Base-by-base conservation (phyloP, 164 flowering plant species). In the Vitis rotundifolia region DNA sequence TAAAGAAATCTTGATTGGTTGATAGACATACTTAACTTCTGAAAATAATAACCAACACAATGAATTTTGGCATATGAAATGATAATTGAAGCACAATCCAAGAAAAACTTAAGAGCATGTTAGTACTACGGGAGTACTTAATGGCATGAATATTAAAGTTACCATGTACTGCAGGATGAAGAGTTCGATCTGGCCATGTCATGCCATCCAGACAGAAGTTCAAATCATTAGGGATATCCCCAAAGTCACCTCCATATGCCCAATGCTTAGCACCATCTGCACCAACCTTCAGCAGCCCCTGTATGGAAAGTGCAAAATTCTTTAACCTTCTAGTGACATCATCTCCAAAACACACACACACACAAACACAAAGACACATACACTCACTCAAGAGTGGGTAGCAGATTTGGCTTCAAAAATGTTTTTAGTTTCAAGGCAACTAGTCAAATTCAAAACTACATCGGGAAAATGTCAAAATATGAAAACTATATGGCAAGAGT, bases 241-340 rank as follows among this genome's bases (percentile, higher is more conserved):
- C 99, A 79, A 95, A 95, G 80, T 95, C 96, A 68, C 99, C 99
- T 77, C 99, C 99, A 86, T 93, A 95, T 12, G 98, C 99, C 99
- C 99, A 95, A 72, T 82, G 85, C 74, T 90, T 89, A 14, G 14
- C 75, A 53, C 94, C 94, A 81, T 90, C 85, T 8, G 63, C 59
- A 69, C 83, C 79, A 9, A 81, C 89, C 82, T 86, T 92, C 80
- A 90, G 78, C 62, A 95, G 73, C 57, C 82, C 97, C 99, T 94
- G 63, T 15, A 69, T 49, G 61, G 18, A 73, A 57, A 68, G 19
- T 52, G n/a, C 47, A 67, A 73, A 64, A 52, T 10, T 6, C 6
- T 61, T 3, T 37, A 52, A 56, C 8, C 29, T 49, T 14, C n/a
- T 53, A 53, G n/a, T 53, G n/a, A 53, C 56, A 37, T 37, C 44